Base-by-base conservation (phyloP, 2,329 filamentous ascomycete species). In the Seiridium unicorne region DNA sequence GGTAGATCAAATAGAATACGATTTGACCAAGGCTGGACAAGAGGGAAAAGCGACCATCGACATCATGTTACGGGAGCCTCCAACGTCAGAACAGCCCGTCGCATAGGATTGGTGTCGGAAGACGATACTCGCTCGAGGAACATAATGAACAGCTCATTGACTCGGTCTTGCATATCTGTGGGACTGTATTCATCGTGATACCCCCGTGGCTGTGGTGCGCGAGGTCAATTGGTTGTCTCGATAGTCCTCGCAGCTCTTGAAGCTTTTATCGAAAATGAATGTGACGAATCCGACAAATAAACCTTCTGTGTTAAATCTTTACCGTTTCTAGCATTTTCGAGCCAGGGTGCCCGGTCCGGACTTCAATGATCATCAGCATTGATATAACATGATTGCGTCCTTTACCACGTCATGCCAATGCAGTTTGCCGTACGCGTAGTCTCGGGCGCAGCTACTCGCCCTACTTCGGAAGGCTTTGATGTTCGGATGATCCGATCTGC, bases 1-100 rank as follows among this genome's bases (percentile, higher is more conserved):
- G 31, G 60, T 62, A 18, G 60, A 62, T 10, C 38, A 48, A 40
- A 11, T 62, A 35, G 47, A 54, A n/a, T 62, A 57, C 38, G 60
- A 62, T 54, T 31, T 46, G 51, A 60, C 53, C 32, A 56, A 53
- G 44, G 57, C 60, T 31, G 60, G 55, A 18, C 49, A 61, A 44
- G 59, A 62, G 11, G 58, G 42, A 9, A 61, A 44, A 13, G 34
- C 51, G 10, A 32, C 35, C 32, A 49, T 62, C 44, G 54, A 60
- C 6, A 40, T 62, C 7, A 62, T 62, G 60, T 40, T 62, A 34
- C 40, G 57, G 13, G 57, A 57, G 36, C 60, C 57, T 26, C 18
- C n/a, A 38, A 32, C 53, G 9, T 9, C 18, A 38, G 35, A 8
- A 18, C 36, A 32, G 38, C 26, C 18, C 26, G 31, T 9, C n/a